Conservation (phyloP, 2,329 filamentous ascomycete species). For the Colletotrichum agaves region DNA sequence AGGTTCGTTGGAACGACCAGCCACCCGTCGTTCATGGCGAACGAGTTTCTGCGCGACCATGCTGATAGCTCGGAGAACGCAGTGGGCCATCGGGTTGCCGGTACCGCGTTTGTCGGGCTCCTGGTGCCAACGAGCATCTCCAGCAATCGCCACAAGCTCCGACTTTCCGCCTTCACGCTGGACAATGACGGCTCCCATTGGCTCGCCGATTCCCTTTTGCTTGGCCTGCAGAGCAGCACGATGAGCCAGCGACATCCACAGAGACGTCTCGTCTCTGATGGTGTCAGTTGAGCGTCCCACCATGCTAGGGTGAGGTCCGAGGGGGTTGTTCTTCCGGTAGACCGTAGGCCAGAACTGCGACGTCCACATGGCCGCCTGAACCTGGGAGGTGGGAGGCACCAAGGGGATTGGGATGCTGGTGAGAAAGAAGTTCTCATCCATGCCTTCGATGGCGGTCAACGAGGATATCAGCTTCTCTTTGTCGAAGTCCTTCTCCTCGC, state of each 20-base stretch:
- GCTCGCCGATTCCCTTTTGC: conserved; percentile 69
- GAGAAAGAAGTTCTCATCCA: conserved; percentile 65
- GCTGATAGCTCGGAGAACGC: conserved; percentile 81
- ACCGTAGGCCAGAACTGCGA: conserved; percentile 84
- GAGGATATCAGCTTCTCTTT: conserved; percentile 62
- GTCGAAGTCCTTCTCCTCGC: conserved; percentile 62
- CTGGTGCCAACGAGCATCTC: conserved; percentile 77
- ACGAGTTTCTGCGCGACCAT: conserved; percentile 80
- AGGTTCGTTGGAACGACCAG: conserved; percentile 46
- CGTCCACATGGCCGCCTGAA: conserved; percentile 80
- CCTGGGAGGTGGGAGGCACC: conserved; percentile 78
- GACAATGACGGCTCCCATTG: conserved; percentile 80
- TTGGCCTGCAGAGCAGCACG: conserved; percentile 70
- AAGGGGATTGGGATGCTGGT: conserved; percentile 75
- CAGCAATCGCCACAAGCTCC: conserved; percentile 77
- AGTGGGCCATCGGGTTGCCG: conserved; percentile 82
- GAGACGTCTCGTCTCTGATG: conserved; percentile 69
- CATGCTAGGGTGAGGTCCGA: conserved; percentile 83
- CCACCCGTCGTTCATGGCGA: conserved; percentile 60
- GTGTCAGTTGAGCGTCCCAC: conserved; percentile 76
- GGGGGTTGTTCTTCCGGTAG: conserved; percentile 88
- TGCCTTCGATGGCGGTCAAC: conserved; percentile 60
- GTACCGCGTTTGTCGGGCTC: conserved; percentile 59
- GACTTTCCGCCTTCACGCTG: conserved; percentile 66
- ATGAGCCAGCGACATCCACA: conserved; percentile 76